phyloP scores from a whole-genome alignment of 2,329 filamentous ascomycete species.

The Sclerotinia minor region DNA sequence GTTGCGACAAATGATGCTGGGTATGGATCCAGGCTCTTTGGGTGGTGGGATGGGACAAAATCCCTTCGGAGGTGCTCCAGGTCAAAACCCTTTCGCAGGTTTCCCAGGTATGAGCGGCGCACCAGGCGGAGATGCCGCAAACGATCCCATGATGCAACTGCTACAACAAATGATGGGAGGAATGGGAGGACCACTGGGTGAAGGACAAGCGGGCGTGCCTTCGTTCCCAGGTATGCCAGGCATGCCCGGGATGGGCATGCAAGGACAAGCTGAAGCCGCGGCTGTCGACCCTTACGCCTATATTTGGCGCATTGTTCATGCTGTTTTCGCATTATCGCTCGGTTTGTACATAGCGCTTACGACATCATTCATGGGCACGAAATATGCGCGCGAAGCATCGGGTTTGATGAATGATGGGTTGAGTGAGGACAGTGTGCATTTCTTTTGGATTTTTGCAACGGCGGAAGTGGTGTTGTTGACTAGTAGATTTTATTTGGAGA shows the following conservation, averaged over 20 bases:
- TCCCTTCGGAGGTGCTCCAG: constrained; percentile 40
- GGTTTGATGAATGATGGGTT: constrained; percentile 32
- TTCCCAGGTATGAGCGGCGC: constrained; percentile 37
- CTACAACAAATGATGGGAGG: constrained; percentile 69
- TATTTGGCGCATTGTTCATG: constrained; percentile 73
- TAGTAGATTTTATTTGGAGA: constrained; percentile 69
- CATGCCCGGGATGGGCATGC: constrained; percentile 30
- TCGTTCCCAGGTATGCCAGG: constrained; percentile 44
- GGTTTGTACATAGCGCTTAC: constrained; percentile 69
- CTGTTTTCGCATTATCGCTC: constrained; percentile 67
- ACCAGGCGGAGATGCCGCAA: constrained; percentile 34
- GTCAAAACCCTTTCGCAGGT: constrained; percentile 25
- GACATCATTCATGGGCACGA: constrained; percentile 68
- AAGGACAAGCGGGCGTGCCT: constrained; percentile 40
- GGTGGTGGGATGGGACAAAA: constrained; percentile 36
- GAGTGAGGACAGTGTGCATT: constrained; percentile 49
- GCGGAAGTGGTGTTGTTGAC: constrained; percentile 72
- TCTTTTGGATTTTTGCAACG: constrained; percentile 81
- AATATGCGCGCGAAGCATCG: constrained; percentile 46
- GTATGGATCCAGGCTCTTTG: constrained; percentile 48
- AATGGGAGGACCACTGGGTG: constrained; percentile 45
- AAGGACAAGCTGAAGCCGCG: constrained; percentile 36
- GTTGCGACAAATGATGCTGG: constrained; percentile 65
- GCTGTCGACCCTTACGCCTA: constrained; percentile 49
- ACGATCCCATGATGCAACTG: constrained; percentile 74